Conservation (phyloP, 495 filamentous ascomycete species). For the Geoglossum glabrum region DNA sequence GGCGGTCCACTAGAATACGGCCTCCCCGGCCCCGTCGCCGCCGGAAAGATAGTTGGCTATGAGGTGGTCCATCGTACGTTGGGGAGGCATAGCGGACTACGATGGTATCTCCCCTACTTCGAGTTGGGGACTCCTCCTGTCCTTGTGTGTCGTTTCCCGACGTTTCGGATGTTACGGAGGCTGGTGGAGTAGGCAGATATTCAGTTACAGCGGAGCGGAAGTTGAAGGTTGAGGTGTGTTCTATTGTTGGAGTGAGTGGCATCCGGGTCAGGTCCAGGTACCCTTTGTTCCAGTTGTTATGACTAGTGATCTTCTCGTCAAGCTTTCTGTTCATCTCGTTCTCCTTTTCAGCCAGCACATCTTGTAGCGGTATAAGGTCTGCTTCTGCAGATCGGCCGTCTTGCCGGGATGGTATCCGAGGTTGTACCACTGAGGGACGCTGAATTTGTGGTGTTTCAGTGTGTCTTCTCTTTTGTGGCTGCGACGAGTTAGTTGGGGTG, state of each 20-base stretch:
- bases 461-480: slow-evolving; percentile 50
- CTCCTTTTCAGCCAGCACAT: slow-evolving; percentile 63
- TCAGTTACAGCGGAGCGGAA: slow-evolving; percentile 67
- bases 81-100: slow-evolving; percentile 29
- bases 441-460: slow-evolving; percentile 32
- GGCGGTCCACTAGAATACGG: slow-evolving; percentile 65
- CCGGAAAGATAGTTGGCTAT: slow-evolving; percentile 37
- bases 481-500: slow-evolving; percentile 17
- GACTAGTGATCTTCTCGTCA: slow-evolving; percentile 58
- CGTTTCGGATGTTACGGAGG: slow-evolving; percentile 49
- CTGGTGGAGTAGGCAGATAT: slow-evolving; percentile 71
- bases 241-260: slow-evolving; percentile 52
- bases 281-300: slow-evolving; percentile 69
- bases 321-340: slow-evolving; percentile 59
- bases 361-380: slow-evolving; percentile 57
- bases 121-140: slow-evolving; percentile 10
- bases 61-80: slow-evolving; percentile 18
- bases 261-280: slow-evolving; percentile 67
- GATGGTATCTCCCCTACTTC: slow-evolving; percentile 22
- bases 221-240: slow-evolving; percentile 33
- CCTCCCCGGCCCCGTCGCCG: slow-evolving; percentile 56
- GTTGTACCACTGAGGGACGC: slow-evolving; percentile 33
- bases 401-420: slow-evolving; percentile 49
- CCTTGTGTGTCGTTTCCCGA: slow-evolving; percentile 22
- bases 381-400: slow-evolving; percentile 49